Base-by-base conservation (phyloP, 495 filamentous ascomycete species). In the Podospora fimiseda region DNA sequence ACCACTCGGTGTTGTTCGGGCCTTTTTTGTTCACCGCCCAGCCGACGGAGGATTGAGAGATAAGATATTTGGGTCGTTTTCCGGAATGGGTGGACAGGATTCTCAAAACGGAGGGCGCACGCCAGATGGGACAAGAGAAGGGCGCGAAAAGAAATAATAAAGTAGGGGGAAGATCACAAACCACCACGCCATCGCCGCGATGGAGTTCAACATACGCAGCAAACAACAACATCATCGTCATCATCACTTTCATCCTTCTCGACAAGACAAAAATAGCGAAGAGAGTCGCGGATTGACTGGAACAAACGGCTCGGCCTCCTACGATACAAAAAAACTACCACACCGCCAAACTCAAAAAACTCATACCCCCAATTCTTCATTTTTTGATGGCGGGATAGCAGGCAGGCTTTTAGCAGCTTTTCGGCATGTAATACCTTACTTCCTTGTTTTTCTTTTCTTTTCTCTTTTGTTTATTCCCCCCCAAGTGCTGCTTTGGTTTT, bases 361-460 rank as follows among this genome's bases (percentile, higher is more conserved):
- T 66, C 62, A 70, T 68, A 60, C 69, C 61, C 56, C 60, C 64
- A 53, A 65, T 56, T 58, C 55, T 60, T 61, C 54, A 52, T 62
- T 68, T 48, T 63, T 54, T 57, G 54, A 52, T 50, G 52, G 60
- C 57, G 57, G 56, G 57, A 66, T 51, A 51, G 54, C 49, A 52
- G 57, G 54, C 46, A 53, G 43, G 52, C 53, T 54, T 56, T 58
- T 48, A 38, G 59, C 52, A 63, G 59, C 69, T 71, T 66, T 69
- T 70, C 68, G 71, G 68, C 73, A 68, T 75, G 69, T 75, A 75
- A 73, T 75, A 73, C 65, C 69, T 72, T 53, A 64, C 40, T 59
- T 51, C 43, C 62, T 53, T 43, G 57, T 36, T 56, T 57, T 58
- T 49, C 40, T 52, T 54, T 51, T 59, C 50, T 20, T 42, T 53